Percentiles rank a stretch among this genome's conserved stretches.
phyloP scores from a whole-genome alignment of 345 rosid species.

The Angophora floribunda region DNA sequence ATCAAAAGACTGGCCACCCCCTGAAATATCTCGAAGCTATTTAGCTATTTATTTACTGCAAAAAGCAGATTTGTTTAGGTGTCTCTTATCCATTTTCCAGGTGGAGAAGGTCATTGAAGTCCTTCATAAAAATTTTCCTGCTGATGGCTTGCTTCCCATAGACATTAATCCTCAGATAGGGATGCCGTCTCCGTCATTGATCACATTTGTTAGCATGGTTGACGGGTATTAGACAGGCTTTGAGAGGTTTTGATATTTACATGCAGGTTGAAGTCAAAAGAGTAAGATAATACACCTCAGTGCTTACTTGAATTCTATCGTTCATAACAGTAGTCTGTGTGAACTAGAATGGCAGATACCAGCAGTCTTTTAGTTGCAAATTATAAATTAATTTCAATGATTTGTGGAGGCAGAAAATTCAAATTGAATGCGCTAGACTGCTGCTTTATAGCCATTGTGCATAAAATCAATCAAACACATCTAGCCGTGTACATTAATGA shows the following conservation, averaged over 20 bases:
- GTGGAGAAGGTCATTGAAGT: constrained; percentile 70
- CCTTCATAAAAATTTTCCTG: constrained; percentile 66
- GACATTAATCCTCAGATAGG: constrained; percentile 61
- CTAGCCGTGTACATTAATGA: neutral
- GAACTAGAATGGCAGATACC: neutral
- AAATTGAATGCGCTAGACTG: neutral
- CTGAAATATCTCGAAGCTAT: neutral
- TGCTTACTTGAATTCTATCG: neutral
- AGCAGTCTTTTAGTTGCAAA: neutral
- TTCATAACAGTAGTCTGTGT: neutral
- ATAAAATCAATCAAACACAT: neutral
- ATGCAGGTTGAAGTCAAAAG: neutral
- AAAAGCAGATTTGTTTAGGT: neutral
- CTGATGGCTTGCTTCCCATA: constrained; percentile 88
- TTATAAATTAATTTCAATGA: neutral
- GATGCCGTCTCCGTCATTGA: constrained; percentile 42
- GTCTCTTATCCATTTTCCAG: constrained; percentile 19
- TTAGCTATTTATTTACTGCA: neutral
- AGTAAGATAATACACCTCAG: neutral
- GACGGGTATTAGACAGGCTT: constrained; percentile 50
- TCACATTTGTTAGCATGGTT: constrained; percentile 96
- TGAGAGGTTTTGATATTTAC: neutral
- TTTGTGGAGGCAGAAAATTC: neutral
- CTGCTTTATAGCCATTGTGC: neutral
- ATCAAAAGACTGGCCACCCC: neutral